These are phyloP conservation scores for Thalassiosira livingstoniorum DNA, from an alignment of 352 stramenopile species.

Conservation along the genomic window DNA sequence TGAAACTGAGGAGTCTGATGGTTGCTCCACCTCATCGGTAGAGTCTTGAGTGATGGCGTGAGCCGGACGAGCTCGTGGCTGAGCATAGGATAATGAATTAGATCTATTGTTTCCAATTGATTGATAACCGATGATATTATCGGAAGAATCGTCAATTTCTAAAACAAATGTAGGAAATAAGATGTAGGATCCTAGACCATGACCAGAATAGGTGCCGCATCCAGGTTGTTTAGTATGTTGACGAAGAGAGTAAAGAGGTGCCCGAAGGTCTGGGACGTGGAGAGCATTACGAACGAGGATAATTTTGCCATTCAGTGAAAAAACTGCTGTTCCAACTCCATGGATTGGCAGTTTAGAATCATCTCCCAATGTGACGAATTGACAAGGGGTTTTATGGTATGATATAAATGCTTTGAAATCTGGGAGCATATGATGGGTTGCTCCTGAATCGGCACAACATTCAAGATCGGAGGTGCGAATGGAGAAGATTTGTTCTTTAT, in stretches of 20 bases:
- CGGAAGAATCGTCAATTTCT: slow-evolving; percentile 4
- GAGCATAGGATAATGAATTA: neutral
- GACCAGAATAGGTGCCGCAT: slow-evolving; percentile 2
- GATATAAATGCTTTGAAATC: slow-evolving; percentile 21
- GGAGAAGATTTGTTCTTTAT: neutral
- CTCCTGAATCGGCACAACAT: slow-evolving; percentile 21
- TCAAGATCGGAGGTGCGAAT: neutral
- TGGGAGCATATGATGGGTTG: slow-evolving; percentile 27
- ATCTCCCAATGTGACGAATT: slow-evolving; percentile 18
- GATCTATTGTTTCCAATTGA: neutral
- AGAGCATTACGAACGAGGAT: slow-evolving; percentile 27
- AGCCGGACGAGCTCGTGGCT: neutral
- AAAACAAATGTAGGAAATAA: slow-evolving; percentile 27
- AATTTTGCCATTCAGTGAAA: slow-evolving; percentile 28
- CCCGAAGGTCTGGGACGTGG: slow-evolving; percentile 21
- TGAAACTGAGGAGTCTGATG: no score
- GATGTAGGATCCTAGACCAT: slow-evolving; percentile 16
- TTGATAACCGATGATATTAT: slow-evolving; percentile 18
- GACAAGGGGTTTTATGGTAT: slow-evolving; percentile 1
- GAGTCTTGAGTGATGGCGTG: no score
- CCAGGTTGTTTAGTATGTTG: slow-evolving; percentile 5
- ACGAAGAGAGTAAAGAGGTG: slow-evolving; percentile 12
- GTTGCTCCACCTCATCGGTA: no score
- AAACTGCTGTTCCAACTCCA: slow-evolving; percentile 10
- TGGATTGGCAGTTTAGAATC: slow-evolving; percentile 13